Conservation (phyloP, 495 filamentous ascomycete genomes). For the Penicillium ucsense region DNA sequence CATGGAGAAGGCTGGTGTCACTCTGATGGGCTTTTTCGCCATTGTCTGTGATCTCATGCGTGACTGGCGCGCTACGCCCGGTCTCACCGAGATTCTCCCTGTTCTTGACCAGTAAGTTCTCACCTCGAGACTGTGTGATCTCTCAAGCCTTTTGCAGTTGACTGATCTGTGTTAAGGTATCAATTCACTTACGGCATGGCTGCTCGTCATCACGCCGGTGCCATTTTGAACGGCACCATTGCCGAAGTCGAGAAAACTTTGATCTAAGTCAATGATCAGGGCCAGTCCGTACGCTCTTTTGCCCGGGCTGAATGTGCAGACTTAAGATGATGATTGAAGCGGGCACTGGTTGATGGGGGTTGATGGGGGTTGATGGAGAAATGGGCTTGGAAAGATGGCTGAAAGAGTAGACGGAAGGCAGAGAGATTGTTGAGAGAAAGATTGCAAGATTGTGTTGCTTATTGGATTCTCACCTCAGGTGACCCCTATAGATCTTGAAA, state of each 20-base stretch:
- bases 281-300: neutral
- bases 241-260: constrained; percentile 20
- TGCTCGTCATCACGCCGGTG: constrained; percentile 38
- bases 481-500: too few relatives aligned
- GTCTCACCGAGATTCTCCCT: constrained; percentile 50
- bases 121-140: neutral
- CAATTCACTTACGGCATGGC: constrained; percentile 39
- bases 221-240: constrained; percentile 39
- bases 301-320: neutral
- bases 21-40: constrained; percentile 53
- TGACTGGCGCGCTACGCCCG: constrained; percentile 66
- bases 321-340: neutral
- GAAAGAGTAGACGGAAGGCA: neutral
- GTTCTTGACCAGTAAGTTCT: constrained; percentile 50
- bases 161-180: constrained; percentile 12
- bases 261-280: constrained; percentile 6
- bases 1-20: constrained; percentile 59
- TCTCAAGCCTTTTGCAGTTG: neutral
- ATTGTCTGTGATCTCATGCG: constrained; percentile 67
- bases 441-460: neutral
- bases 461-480: too few relatives aligned
- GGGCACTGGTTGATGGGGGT: neutral
- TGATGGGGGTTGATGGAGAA: too few relatives aligned
- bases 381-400: neutral
- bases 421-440: neutral